Percentiles rank a stretch among this genome's conserved stretches.
Evolutionary conservation across 257 asterid genomes (phyloP).

Genomic region (Petunia secreta): DNA sequence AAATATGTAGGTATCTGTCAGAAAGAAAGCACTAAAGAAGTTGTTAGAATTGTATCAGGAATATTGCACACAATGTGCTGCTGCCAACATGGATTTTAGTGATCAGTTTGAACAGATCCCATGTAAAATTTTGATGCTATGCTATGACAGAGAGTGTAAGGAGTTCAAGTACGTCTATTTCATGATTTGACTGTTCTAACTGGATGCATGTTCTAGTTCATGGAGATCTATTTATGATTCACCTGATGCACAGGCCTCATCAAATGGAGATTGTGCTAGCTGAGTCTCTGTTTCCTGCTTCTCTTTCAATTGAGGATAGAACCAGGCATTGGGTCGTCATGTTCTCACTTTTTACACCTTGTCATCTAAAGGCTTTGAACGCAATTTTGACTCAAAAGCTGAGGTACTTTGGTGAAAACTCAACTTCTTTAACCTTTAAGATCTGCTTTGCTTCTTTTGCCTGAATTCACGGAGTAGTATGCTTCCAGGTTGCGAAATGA

Average conservation of each 20-base stretch:
- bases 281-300: conserved; percentile 70
- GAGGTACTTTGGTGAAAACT: conserved; percentile 54
- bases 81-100: conserved; percentile 40
- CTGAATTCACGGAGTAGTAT: conserved; percentile 10
- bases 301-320: conserved; percentile 68
- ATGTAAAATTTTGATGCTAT: conserved; percentile 80
- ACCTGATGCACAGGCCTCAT: conserved; percentile 68
- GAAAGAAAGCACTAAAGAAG: conserved; percentile 71
- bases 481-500: conserved; percentile 61
- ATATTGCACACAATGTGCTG: conserved; percentile 67
- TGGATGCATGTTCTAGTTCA: conserved; percentile 14
- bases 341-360: conserved; percentile 66
- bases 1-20: conserved; percentile 60
- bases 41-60: conserved; percentile 78
- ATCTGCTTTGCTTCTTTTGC: conserved; percentile 11
- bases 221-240: conserved; percentile 26
- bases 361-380: conserved; percentile 70
- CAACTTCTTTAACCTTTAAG: conserved; percentile 24
- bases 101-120: conserved; percentile 78
- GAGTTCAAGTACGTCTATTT: conserved; percentile 69
- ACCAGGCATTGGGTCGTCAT: conserved; percentile 72
- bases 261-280: conserved; percentile 72
- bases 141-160: conserved; percentile 74
- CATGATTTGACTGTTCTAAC: conserved; percentile 15
- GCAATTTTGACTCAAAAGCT: conserved; percentile 70